phyloP scores from a whole-genome alignment of 768 basidiomycete species.

The Panaeolus cyanescens region DNA sequence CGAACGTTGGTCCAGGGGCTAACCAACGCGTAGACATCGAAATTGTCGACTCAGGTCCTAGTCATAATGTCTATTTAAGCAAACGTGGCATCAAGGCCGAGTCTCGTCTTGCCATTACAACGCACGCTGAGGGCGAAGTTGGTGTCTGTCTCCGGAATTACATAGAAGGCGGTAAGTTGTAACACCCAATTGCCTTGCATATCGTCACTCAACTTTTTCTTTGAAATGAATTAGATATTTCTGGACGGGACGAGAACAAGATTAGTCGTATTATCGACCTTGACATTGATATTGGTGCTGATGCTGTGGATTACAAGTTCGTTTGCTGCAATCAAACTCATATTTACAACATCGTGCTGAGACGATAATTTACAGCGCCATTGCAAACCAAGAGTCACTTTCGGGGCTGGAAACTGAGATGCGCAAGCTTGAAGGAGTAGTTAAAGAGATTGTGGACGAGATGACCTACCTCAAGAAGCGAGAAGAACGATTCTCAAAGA shows the following conservation, averaged over 20 bases:
- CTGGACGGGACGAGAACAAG: constrained; percentile 38
- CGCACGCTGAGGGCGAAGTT: constrained; percentile 91
- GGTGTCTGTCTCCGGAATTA: constrained; percentile 94
- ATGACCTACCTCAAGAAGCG: constrained; percentile 87
- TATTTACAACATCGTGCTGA: constrained; percentile 3
- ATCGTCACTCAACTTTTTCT: not conserved
- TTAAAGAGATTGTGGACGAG: constrained; percentile 94
- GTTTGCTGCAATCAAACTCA: constrained; percentile 25
- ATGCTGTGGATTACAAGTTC: constrained; percentile 98
- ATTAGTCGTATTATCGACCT: constrained; percentile 79
- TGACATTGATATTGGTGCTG: constrained; percentile 97
- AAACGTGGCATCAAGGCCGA: constrained; percentile 90
- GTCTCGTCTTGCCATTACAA: constrained; percentile 90
- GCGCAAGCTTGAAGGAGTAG: constrained; percentile 94
- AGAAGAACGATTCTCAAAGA: constrained; percentile 86
- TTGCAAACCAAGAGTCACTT: constrained; percentile 96
- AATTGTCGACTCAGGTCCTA: constrained; percentile 84
- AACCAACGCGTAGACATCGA: constrained; percentile 91
- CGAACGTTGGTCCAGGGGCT: constrained; percentile 78
- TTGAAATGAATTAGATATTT: not conserved
- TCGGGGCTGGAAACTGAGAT: constrained; percentile 97
- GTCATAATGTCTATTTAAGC: constrained; percentile 87
- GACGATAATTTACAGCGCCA: constrained; percentile 62
- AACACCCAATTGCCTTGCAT: constrained; percentile 25
- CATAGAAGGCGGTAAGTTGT: constrained; percentile 59